phyloP scores from a whole-genome alignment of 305 asterid species.

The Ajuga reptans region DNA sequence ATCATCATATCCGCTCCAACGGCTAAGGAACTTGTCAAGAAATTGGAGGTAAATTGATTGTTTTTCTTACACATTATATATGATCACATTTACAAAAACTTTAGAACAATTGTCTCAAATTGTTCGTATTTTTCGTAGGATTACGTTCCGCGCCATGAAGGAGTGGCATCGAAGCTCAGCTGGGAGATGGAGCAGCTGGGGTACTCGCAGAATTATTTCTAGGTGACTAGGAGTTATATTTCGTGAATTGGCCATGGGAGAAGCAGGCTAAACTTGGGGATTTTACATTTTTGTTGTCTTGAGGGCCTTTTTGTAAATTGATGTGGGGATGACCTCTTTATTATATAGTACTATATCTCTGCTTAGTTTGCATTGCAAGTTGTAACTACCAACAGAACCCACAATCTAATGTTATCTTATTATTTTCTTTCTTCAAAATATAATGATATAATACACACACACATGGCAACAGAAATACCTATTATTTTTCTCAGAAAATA shows the following conservation, averaged over 20 bases:
- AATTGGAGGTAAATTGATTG: conserved; percentile 43
- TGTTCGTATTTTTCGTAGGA: conserved; percentile 34
- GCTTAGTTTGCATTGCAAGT: conserved; percentile 21
- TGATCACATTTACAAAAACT: too few species aligned
- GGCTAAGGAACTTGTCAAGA: conserved; percentile 71
- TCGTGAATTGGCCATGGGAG: conserved; percentile 22
- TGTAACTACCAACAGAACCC: conserved; percentile 28
- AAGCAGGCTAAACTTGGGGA: conserved; percentile 32
- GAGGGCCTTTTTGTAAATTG: conserved; percentile 38
- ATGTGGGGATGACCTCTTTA: conserved; percentile 18
- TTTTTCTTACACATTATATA: background rate
- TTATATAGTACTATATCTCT: background rate
- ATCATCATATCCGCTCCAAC: conserved; percentile 83
- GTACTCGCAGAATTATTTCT: conserved; percentile 37
- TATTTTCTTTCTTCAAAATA: background rate
- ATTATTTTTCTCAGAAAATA: too few species aligned
- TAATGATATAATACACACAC: too few species aligned
- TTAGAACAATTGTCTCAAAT: too few species aligned
- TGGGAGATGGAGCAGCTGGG: conserved; percentile 92
- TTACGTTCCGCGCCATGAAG: conserved; percentile 74
- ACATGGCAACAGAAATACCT: too few species aligned
- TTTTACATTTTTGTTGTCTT: conserved; percentile 29
- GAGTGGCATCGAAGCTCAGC: conserved; percentile 74
- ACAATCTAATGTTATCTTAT: conserved; percentile 18
- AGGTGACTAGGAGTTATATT: conserved; percentile 33